These are phyloP conservation scores for Citeromyces nyonsensis DNA, from an alignment of 805 yeast species.

Conservation along the genomic window DNA sequence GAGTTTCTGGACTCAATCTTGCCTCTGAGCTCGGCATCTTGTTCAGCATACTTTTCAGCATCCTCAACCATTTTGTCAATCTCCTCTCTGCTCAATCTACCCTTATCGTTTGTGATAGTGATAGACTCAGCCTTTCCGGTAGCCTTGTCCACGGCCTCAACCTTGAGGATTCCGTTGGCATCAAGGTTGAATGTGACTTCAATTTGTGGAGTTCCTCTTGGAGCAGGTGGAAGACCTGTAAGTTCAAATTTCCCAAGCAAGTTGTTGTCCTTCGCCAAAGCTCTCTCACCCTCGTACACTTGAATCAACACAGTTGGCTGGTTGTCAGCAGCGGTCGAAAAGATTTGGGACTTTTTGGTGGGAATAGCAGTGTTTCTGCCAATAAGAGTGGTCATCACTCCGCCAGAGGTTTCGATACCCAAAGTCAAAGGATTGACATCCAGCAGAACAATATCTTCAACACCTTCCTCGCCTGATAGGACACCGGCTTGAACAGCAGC, in stretches of 20 bases:
- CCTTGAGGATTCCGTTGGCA: conserved; percentile 79
- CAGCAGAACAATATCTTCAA: conserved; percentile 74
- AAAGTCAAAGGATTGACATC: conserved; percentile 90
- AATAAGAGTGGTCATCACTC: conserved; percentile 92
- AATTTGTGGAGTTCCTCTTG: conserved; percentile 84
- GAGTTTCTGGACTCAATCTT: conserved; percentile 82
- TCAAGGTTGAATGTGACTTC: conserved; percentile 83
- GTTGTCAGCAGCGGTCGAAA: conserved; percentile 93
- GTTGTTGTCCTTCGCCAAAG: conserved; percentile 88
- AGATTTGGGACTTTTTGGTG: conserved; percentile 87
- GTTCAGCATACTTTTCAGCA: conserved; percentile 89
- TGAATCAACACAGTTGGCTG: conserved; percentile 91
- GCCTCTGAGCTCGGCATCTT: conserved; percentile 70
- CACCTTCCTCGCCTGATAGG: conserved; percentile 89
- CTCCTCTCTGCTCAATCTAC: conserved; percentile 85
- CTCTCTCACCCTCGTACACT: conserved; percentile 94
- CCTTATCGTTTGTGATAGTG: conserved; percentile 87
- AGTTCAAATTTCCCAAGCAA: conserved; percentile 76
- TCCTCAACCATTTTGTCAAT: conserved; percentile 96
- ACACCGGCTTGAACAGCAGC: conserved; percentile 99
- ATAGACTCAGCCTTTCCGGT: conserved; percentile 87
- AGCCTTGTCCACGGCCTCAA: conserved; percentile 81
- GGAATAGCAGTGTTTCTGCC: conserved; percentile 94
- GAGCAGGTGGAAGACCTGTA: conserved; percentile 80
- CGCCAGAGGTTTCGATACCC: conserved; percentile 96